Base-by-base conservation (phyloP, 305 asterid species). In the Ruellia speciosa region DNA sequence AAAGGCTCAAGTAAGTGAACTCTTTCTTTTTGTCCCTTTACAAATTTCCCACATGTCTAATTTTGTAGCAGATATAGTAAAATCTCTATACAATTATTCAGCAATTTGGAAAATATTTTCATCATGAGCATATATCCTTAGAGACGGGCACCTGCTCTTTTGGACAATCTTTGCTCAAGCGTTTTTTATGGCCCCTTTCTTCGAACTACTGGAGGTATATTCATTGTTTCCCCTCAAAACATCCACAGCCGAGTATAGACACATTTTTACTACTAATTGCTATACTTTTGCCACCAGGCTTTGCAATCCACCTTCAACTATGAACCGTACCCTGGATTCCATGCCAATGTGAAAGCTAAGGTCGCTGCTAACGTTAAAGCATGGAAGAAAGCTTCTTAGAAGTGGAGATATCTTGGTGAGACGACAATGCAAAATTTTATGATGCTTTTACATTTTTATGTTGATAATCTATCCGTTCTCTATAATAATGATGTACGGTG, bases 81-180 rank as follows among this genome's bases (percentile, higher is more conserved):
- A n/a, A n/a, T n/a, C n/a, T n/a, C n/a, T n/a, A n/a, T n/a, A n/a
- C n/a, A n/a, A n/a, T n/a, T n/a, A n/a, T n/a, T n/a, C n/a, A n/a
- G n/a, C n/a, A n/a, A n/a, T n/a, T n/a, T n/a, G n/a, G n/a, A n/a
- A n/a, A n/a, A n/a, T n/a, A n/a, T n/a, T n/a, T n/a, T n/a, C n/a
- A n/a, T n/a, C n/a, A n/a, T n/a, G n/a, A n/a, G n/a, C n/a, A n/a
- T n/a, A n/a, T n/a, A n/a, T n/a, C n/a, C n/a, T n/a, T n/a, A 92
- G 97, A 92, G 86, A 56, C 96, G 99, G 46, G 99, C 99, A 11
- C 99, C 99, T 49, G 99, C 99, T 18, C 77, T 92, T n/a, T 58
- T 88, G 67, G 96, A 92, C 87, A 92, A 92, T 75, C 95, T 92
- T n/a, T 50, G 71, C 81, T 63, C 97, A 88, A 65, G 99, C 99